Percentiles rank a stretch among this genome's conserved stretches.
These are phyloP conservation scores for Umbelopsis sp. DNA, from an alignment of 192 early-diverging fungal species.

Conservation along the genomic window DNA sequence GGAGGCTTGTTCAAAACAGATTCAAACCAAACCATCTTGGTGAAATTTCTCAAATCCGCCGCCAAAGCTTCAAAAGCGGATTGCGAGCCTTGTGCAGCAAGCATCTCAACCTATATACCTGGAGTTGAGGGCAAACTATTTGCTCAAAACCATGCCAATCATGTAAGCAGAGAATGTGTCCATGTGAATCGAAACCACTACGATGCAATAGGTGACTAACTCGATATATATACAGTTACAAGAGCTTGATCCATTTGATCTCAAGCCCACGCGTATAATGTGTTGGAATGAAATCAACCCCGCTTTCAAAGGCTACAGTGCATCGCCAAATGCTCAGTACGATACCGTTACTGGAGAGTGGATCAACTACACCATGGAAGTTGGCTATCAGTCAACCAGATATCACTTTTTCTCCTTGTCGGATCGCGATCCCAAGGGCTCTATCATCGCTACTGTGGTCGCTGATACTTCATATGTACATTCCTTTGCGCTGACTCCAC, in stretches of 20 bases:
- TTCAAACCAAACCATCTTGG: constrained; percentile 71
- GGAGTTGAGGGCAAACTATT: constrained; percentile 67
- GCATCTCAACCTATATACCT: constrained; percentile 58
- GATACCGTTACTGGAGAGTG: constrained; percentile 73
- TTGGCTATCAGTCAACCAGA: constrained; percentile 66
- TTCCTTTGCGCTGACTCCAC: constrained; percentile 73
- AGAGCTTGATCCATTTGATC: constrained; percentile 66
- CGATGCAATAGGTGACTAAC: not conserved
- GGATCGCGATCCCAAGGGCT: constrained; percentile 63
- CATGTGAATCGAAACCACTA: not conserved
- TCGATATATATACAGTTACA: constrained; percentile 47
- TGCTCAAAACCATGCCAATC: constrained; percentile 70
- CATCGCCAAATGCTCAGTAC: constrained; percentile 71
- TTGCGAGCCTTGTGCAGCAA: constrained; percentile 68
- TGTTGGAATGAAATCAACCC: constrained; percentile 67
- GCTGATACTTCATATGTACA: constrained; percentile 74
- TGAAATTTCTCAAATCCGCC: constrained; percentile 55
- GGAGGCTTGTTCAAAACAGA: constrained; percentile 67
- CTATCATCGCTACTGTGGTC: constrained; percentile 60
- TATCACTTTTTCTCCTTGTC: constrained; percentile 71
- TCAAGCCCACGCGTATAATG: constrained; percentile 62
- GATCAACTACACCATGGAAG: constrained; percentile 75
- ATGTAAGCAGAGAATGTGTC: constrained; percentile 39
- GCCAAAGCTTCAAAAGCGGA: constrained; percentile 63
- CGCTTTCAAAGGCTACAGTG: constrained; percentile 62